Evolutionary conservation across 2,329 filamentous ascomycete genomes (phyloP), one percentile per base, ranked within the genome.

Genomic region (Ophiostoma tasmaniense): DNA sequence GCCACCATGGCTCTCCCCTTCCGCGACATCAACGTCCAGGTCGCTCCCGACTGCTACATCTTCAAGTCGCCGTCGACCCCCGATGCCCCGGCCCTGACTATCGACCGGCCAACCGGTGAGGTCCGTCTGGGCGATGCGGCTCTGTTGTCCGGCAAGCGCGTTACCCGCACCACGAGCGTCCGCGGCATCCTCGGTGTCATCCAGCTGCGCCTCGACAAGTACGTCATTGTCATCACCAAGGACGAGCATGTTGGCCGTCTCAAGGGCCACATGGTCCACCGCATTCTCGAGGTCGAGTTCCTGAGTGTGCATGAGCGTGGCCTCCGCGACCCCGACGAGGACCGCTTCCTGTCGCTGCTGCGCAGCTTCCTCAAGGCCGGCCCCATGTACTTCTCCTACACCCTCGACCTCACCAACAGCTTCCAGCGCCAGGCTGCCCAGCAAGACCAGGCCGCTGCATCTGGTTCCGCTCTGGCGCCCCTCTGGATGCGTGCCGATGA

Each of bases 351-450:
- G 68, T 80, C 83, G 66, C 84, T 98, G 68, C 86, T 99, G 74
- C 93, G 93, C 79, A 87, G 85, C 65, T 88, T 95, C 72, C 85
- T 99, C 74, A 90, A 90, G 77, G 89, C 87, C 14, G 91, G 91
- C 0, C 92, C 94, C 10, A 93, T 98, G 89, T 98, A 96, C 84
- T 99, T 97, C 76, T 98, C 95, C 69, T 99, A 99, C 82, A 94
- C 93, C 10, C 87, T 96, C 78, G 95, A 99, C 79, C 85, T 99
- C 73, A 99, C 95, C 74, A 99, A 96, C 82, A 93, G 88, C 77
- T 97, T 98, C 81, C 95, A 99, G 81, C 89, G 95, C 72, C 95
- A 98, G 78, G 89, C 93, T 3, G 88, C 93, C 73, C 83, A 87
- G 73, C 88, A 96, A 77, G 80, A 82, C 69, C 85, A 85, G 20